Percentiles rank a stretch among this genome's conserved stretches.
These are phyloP conservation scores for Alternaria infectoria DNA, from an alignment of 2,329 filamentous ascomycete genomes.

Conservation along the genomic window DNA sequence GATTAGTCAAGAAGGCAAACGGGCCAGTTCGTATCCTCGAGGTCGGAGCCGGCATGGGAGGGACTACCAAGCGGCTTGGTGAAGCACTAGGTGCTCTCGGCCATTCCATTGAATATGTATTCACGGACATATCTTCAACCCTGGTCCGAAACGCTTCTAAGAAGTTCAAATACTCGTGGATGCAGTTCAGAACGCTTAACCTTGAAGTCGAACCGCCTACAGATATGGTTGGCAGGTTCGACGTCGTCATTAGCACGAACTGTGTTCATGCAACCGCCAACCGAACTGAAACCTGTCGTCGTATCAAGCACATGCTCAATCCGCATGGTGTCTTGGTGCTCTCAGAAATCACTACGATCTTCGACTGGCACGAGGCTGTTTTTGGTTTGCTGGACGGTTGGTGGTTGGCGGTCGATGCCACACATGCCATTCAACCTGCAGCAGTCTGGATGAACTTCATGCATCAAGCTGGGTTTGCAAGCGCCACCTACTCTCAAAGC, in stretches of 20 bases:
- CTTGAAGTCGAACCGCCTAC: constrained; percentile 20
- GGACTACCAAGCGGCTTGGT: constrained; percentile 38
- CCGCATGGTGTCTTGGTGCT: constrained; percentile 20
- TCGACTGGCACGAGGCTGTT: constrained; percentile 25
- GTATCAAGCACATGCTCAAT: constrained; percentile 14
- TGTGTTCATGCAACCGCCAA: constrained; percentile 31
- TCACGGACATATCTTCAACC: constrained; percentile 49
- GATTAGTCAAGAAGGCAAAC: constrained; percentile 2
- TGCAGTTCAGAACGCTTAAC: constrained; percentile 43
- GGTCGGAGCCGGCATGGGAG: constrained; percentile 50
- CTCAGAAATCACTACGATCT: constrained; percentile 16
- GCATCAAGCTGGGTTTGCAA: constrained; percentile 11
- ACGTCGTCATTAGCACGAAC: constrained; percentile 24
- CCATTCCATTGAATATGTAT: constrained; percentile 44
- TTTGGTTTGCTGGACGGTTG: constrained; percentile 34
- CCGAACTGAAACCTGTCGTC: not conserved
- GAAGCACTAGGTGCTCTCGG: constrained; percentile 6
- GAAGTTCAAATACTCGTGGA: constrained; percentile 33
- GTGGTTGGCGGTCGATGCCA: constrained; percentile 25
- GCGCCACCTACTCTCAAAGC: constrained; percentile 9
- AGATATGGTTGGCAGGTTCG: constrained; percentile 6
- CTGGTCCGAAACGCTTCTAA: constrained; percentile 46
- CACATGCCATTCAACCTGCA: constrained; percentile 9
- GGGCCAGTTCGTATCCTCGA: constrained; percentile 42
- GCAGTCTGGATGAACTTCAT: constrained; percentile 12